Evolutionary conservation across 2,329 filamentous ascomycete species (phyloP).

Genomic region (Davidsoniella virescens): DNA sequence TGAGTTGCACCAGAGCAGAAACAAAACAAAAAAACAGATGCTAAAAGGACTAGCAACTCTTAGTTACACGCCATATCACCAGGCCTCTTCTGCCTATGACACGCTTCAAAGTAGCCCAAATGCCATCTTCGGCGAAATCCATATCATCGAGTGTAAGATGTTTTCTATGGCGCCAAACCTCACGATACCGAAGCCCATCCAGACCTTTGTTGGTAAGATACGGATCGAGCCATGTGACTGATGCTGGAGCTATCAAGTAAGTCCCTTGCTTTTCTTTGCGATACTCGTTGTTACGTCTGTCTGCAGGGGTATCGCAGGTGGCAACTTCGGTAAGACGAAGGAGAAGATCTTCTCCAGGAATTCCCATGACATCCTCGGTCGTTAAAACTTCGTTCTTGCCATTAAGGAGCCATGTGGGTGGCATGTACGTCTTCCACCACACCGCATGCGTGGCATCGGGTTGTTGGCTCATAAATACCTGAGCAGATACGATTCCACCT

Average conservation of each 20-base stretch:
- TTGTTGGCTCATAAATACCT: conserved; percentile 57
- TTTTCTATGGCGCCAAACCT: conserved; percentile 50
- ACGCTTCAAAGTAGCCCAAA: conserved; percentile 52
- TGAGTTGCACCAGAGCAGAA: conserved; percentile 9
- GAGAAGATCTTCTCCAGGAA: conserved; percentile 44
- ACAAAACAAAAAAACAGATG: conserved; percentile 15
- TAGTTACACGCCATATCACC: conserved; percentile 47
- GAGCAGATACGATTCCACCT: conserved; percentile 59
- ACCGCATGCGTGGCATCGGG: conserved; percentile 52
- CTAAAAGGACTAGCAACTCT: conserved; percentile 29
- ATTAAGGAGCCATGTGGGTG: conserved; percentile 64
- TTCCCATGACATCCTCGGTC: conserved; percentile 60
- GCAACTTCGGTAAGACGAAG: conserved; percentile 40
- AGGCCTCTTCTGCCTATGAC: conserved; percentile 49
- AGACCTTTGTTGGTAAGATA: conserved; percentile 43
- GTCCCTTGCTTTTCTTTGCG: conserved; percentile 46
- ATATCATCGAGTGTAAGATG: conserved; percentile 69
- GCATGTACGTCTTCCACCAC: conserved; percentile 81
- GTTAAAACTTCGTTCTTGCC: conserved; percentile 56
- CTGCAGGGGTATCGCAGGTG: conserved; percentile 44
- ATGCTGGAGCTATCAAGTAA: conserved; percentile 58
- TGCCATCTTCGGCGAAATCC: conserved; percentile 61
- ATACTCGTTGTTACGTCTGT: conserved; percentile 38
- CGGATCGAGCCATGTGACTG: conserved; percentile 51
- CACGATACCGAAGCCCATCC: conserved; percentile 45